These are phyloP conservation scores for Wolfiporia cocos DNA, from an alignment of 1,284 basidiomycete genomes.

Conservation along the genomic window DNA sequence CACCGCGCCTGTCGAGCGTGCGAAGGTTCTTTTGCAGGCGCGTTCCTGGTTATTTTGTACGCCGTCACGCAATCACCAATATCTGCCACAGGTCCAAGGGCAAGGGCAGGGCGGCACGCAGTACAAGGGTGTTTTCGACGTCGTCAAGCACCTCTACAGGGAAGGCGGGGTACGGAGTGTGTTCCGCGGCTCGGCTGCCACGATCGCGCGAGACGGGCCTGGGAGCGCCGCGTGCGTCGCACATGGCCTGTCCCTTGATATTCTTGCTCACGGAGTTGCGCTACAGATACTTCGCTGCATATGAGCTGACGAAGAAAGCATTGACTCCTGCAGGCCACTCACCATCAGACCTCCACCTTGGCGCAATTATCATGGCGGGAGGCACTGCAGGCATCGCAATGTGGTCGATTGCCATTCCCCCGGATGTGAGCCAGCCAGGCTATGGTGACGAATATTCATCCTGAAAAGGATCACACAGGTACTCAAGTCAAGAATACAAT, in stretches of 20 bases:
- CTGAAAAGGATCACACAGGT: too few relatives aligned
- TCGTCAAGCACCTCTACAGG: constrained; percentile 87
- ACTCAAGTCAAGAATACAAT: constrained; percentile 94
- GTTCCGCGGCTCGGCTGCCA: constrained; percentile 91
- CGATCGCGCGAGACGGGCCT: constrained; percentile 91
- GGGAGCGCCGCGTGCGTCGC: constrained; percentile 87
- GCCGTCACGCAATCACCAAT: not conserved
- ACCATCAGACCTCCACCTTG: constrained; percentile 79
- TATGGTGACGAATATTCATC: too few relatives aligned
- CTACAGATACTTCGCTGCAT: constrained; percentile 90
- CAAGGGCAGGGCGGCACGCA: constrained; percentile 83
- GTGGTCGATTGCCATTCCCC: constrained; percentile 95
- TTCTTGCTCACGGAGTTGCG: not conserved
- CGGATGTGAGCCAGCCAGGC: constrained; percentile 80
- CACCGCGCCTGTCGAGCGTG: constrained; percentile 93
- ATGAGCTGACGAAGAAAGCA: constrained; percentile 89
- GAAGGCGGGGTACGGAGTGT: constrained; percentile 93
- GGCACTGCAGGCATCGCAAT: constrained; percentile 96
- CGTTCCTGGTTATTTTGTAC: constrained; percentile 11
- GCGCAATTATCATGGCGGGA: constrained; percentile 88
- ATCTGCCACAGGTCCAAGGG: constrained; percentile 43
- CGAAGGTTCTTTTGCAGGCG: constrained; percentile 94
- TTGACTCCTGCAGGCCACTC: constrained; percentile 76
- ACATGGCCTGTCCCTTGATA: not conserved
- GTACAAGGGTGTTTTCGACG: constrained; percentile 92